These are phyloP conservation scores for Penicillium fuscoglaucum DNA, from an alignment of 2,329 filamentous ascomycete species.

Conservation along the genomic window DNA sequence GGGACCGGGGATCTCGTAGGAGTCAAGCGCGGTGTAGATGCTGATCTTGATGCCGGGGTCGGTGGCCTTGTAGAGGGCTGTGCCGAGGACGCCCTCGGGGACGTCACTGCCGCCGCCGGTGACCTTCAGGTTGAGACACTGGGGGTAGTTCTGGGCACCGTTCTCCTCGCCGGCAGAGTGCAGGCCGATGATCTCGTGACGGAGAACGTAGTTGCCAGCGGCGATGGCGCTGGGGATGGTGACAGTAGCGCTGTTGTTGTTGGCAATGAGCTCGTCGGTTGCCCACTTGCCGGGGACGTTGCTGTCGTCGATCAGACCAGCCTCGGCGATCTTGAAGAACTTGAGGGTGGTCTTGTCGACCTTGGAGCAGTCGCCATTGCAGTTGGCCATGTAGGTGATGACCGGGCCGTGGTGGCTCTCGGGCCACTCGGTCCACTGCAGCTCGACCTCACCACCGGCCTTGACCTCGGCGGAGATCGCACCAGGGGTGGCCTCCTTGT, in stretches of 20 bases:
- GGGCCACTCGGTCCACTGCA: constrained; percentile 69
- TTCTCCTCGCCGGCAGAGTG: constrained; percentile 49
- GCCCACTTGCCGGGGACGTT: constrained; percentile 55
- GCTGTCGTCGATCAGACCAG: constrained; percentile 52
- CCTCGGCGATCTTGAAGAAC: constrained; percentile 65
- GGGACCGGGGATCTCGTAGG: constrained; percentile 56
- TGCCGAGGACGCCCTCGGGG: constrained; percentile 53
- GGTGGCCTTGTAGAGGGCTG: constrained; percentile 56
- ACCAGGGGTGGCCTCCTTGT: constrained; percentile 57
- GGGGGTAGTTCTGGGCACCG: constrained; percentile 57
- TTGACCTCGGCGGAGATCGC: constrained; percentile 55
- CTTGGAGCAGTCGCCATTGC: constrained; percentile 56
- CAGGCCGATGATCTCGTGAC: constrained; percentile 57
- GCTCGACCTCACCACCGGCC: constrained; percentile 59
- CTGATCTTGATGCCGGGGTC: constrained; percentile 62
- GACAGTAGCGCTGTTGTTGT: constrained; percentile 54
- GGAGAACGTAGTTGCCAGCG: constrained; percentile 55
- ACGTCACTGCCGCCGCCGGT: constrained; percentile 53
- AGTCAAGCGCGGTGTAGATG: constrained; percentile 54
- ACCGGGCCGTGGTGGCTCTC: constrained; percentile 64
- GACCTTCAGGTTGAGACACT: constrained; percentile 62
- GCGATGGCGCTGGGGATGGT: constrained; percentile 50
- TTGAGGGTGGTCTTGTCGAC: constrained; percentile 56
- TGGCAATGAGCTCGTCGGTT: constrained; percentile 53
- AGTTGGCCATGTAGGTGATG: constrained; percentile 64